Conservation (phyloP, 1,284 basidiomycete species). For the Cutaneotrichosporon sp. region DNA sequence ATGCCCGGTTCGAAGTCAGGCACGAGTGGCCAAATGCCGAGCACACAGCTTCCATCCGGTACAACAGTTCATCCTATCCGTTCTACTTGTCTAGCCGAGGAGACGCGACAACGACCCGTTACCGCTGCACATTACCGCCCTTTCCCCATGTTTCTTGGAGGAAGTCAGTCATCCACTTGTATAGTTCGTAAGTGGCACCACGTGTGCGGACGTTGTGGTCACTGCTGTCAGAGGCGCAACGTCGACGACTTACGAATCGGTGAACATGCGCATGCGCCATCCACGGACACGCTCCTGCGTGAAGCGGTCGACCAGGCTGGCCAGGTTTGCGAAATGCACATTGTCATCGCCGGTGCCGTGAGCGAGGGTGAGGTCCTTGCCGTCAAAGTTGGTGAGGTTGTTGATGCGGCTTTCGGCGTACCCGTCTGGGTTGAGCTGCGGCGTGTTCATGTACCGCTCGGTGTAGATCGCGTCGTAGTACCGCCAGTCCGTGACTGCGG, state of each 20-base stretch:
- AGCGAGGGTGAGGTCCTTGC: constrained; percentile 71
- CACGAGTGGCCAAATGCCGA: no score
- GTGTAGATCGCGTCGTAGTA: constrained; percentile 67
- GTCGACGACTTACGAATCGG: constrained; percentile 72
- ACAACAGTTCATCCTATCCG: no score
- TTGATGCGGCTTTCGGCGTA: constrained; percentile 80
- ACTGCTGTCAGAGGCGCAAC: constrained; percentile 43
- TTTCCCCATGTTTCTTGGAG: constrained; percentile 86
- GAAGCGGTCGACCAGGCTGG: constrained; percentile 85
- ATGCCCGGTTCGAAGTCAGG: no score
- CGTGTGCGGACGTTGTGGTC: constrained; percentile 69
- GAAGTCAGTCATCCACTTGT: constrained; percentile 79
- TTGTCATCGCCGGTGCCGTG: constrained; percentile 95
- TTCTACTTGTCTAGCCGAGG: no score
- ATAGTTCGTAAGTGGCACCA: constrained; percentile 76
- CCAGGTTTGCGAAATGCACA: constrained; percentile 84
- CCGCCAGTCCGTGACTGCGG: constrained; percentile 72
- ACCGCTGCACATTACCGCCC: no score
- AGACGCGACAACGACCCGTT: no score
- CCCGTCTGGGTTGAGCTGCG: constrained; percentile 64
- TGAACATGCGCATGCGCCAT: constrained; percentile 92
- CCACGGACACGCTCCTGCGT: constrained; percentile 68
- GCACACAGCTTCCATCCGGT: no score
- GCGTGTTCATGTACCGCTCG: constrained; percentile 93
- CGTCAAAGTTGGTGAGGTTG: constrained; percentile 74